These are phyloP conservation scores for Ustilago trichophora DNA, from an alignment of 1,284 basidiomycete species.

Conservation along the genomic window DNA sequence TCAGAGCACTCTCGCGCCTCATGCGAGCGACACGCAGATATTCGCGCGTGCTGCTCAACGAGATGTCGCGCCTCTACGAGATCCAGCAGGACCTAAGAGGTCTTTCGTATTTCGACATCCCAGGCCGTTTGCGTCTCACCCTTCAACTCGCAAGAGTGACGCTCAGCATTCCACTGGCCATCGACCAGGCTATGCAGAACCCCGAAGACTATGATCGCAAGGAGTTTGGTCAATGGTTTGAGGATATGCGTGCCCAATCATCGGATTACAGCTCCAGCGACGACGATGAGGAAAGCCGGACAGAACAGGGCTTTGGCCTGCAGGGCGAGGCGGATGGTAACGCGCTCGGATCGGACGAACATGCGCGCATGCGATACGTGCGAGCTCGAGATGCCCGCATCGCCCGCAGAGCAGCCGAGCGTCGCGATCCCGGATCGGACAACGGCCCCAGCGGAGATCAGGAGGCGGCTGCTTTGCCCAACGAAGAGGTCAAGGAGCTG, in stretches of 20 bases:
- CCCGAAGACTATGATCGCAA: constrained; percentile 39
- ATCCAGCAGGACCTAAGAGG: constrained; percentile 79
- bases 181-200: constrained; percentile 75
- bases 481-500: constrained; percentile 26
- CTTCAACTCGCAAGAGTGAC: constrained; percentile 82
- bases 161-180: constrained; percentile 77
- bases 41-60: constrained; percentile 76
- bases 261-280: constrained; percentile 26
- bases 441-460: constrained; percentile 4
- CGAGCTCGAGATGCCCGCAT: constrained; percentile 44
- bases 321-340: constrained; percentile 13
- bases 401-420: constrained; percentile 28
- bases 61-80: constrained; percentile 78
- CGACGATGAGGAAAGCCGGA: constrained; percentile 20
- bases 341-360: constrained; percentile 28
- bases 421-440: constrained; percentile 17
- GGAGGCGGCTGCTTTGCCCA: constrained; percentile 37
- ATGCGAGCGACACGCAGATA: constrained; percentile 76
- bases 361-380: constrained; percentile 31
- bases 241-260: constrained; percentile 35
- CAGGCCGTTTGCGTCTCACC: constrained; percentile 78
- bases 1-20: constrained; percentile 62
- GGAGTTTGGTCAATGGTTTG: constrained; percentile 39
- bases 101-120: constrained; percentile 79
- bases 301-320: constrained; percentile 20